Evolutionary conservation across 805 yeast species (phyloP), one percentile per base, ranked within the genome.

Genomic region (Clavispora asparagi): DNA sequence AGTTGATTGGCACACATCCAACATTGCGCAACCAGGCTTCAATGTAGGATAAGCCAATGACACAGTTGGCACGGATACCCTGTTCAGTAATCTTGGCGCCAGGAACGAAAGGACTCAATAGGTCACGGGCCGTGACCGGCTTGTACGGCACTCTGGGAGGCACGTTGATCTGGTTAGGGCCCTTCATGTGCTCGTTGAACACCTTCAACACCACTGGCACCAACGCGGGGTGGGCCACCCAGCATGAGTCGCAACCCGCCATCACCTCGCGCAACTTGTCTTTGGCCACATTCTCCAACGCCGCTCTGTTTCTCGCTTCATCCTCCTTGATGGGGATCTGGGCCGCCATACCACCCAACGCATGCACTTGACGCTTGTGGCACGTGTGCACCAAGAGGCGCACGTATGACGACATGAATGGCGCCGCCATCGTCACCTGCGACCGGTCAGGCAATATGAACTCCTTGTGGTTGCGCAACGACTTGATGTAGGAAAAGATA

Each of bases 261-360:
- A 73, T 67, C 41, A 85, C 85, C 67, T 86, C 95, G 57, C 94
- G 73, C 54, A 83, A 74, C 68, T 86, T 86, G 67, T 86, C 95
- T 63, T 75, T 78, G 53, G 79, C 76, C 44, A 86, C 94, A 54
- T 83, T 84, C 41, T 76, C 80, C 82, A 86, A 77, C 9, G 91
- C 92, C 41, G 71, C 68, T 40, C 72, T 71, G 67, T 86, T 85
- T 51, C 81, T 78, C 49, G 70, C 78, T 30, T 75, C 70, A 59
- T 86, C 90, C 53, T 79, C 74, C 64, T 85, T 85, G 68, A 85
- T 85, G 52, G 94, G 92, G 57, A 86, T 84, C 55, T 85, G 87
- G 5, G 92, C 92, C 53, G 94, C 92, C 95, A 86, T 86, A 56
- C 95, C 95, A 57, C 95, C 94, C 82, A 86, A 83, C 16, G 92